Evolutionary conservation across 306 rosid genomes (phyloP).

Genomic region (Glycyrrhiza uralensis): DNA sequence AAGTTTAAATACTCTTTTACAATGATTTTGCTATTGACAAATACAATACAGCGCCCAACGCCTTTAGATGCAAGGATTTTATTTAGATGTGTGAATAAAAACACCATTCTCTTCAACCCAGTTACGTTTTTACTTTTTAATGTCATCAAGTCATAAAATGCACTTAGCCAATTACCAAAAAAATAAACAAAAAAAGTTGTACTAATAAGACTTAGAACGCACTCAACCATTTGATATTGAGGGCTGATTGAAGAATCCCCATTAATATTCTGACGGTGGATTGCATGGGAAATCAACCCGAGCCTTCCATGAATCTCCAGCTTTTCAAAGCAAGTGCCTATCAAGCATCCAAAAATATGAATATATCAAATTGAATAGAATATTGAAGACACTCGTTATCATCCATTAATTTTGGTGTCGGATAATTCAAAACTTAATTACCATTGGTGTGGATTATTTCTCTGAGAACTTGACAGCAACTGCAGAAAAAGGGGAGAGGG

Average conservation of each 20-base stretch:
- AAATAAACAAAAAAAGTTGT: not conserved
- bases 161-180: not conserved
- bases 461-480: conserved; percentile 63
- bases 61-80: not conserved
- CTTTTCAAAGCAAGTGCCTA: conserved; percentile 43
- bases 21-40: no score
- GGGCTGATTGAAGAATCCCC: not conserved
- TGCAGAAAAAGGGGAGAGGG: conserved; percentile 43
- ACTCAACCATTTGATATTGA: conserved; percentile 20
- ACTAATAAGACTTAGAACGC: not conserved
- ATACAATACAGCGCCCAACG: no score
- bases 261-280: conserved; percentile 22
- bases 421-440: not conserved
- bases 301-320: conserved; percentile 74
- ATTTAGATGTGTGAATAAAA: not conserved
- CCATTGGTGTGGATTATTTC: conserved; percentile 60
- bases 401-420: no score
- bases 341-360: not conserved
- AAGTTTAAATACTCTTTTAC: no score
- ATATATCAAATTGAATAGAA: not conserved
- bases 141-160: no score
- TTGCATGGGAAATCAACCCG: conserved; percentile 60
- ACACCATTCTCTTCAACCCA: no score
- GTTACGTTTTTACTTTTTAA: no score
- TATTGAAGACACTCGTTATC: no score